A percentile compares a stretch with the other conserved stretches of the same genome.
Evolutionary conservation across 2,329 filamentous ascomycete genomes (phyloP).

Genomic region (Microthyrium microscopicum): DNA sequence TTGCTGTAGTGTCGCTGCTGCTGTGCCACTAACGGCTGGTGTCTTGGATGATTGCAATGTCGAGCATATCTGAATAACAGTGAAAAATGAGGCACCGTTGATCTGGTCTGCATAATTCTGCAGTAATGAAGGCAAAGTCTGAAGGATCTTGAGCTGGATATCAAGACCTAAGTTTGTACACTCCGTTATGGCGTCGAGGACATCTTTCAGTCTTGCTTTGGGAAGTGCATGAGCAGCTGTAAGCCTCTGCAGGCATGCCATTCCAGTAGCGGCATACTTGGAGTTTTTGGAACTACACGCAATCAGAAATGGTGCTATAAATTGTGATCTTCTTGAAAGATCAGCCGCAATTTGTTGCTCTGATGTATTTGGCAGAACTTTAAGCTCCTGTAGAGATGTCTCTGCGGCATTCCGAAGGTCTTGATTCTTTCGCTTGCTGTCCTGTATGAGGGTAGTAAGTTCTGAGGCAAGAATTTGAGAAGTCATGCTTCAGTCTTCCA

Average conservation of each 20-base stretch:
- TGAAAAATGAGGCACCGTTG: slow-evolving; percentile 64
- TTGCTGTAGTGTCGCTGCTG: slow-evolving; percentile 90
- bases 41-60: slow-evolving; percentile 84
- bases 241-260: slow-evolving; percentile 76
- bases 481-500: slow-evolving; percentile 49
- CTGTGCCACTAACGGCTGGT: slow-evolving; percentile 85
- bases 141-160: slow-evolving; percentile 88
- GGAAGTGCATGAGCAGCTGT: slow-evolving; percentile 71
- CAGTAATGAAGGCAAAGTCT: slow-evolving; percentile 73
- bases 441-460: slow-evolving; percentile 79
- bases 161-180: slow-evolving; percentile 56
- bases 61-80: slow-evolving; percentile 77
- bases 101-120: slow-evolving; percentile 80
- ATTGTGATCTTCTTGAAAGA: slow-evolving; percentile 62
- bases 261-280: slow-evolving; percentile 75
- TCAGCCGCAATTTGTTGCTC: slow-evolving; percentile 57
- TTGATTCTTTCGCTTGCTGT: slow-evolving; percentile 87
- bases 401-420: slow-evolving; percentile 86
- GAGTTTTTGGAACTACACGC: slow-evolving; percentile 81
- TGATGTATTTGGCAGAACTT: slow-evolving; percentile 52
- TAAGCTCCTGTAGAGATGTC: slow-evolving; percentile 82
- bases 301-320: slow-evolving; percentile 86
- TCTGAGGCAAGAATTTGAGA: slow-evolving; percentile 78
- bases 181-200: slow-evolving; percentile 75
- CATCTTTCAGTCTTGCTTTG: slow-evolving; percentile 62